phyloP scores from a whole-genome alignment of 257 asterid species.

The Solanum lycopersicoides region DNA sequence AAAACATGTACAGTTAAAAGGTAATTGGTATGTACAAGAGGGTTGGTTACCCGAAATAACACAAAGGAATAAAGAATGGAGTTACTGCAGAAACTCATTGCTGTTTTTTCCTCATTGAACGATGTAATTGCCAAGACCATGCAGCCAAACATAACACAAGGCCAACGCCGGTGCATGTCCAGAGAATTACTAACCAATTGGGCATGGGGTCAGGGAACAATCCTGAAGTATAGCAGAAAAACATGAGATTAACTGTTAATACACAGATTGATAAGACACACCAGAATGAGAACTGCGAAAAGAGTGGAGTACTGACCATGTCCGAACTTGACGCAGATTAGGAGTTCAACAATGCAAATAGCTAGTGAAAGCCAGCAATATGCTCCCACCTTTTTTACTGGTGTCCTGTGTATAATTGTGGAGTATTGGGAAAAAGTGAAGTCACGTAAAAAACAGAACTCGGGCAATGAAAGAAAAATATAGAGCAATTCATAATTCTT shows the following conservation, averaged over 20 bases:
- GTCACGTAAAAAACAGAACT: not conserved
- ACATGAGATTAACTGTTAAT: not conserved
- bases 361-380: conserved; percentile 94
- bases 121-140: conserved; percentile 80
- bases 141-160: conserved; percentile 40
- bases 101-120: conserved; percentile 55
- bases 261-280: not conserved
- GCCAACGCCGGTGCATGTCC: conserved; percentile 53
- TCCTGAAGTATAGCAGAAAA: conserved; percentile 27
- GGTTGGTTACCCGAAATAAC: conserved; percentile 11
- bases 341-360: conserved; percentile 89
- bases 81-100: conserved; percentile 29
- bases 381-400: conserved; percentile 75
- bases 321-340: conserved; percentile 84
- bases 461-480: not conserved
- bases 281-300: not conserved
- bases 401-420: conserved; percentile 35
- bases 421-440: not conserved
- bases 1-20: conserved; percentile 31
- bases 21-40: conserved; percentile 34
- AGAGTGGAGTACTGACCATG: conserved; percentile 31
- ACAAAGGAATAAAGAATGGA: conserved; percentile 6
- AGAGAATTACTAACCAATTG: conserved; percentile 61
- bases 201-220: conserved; percentile 78
- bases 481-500: not conserved